phyloP scores from a whole-genome alignment of 768 basidiomycete genomes.

The Aureoboletus auriporus region DNA sequence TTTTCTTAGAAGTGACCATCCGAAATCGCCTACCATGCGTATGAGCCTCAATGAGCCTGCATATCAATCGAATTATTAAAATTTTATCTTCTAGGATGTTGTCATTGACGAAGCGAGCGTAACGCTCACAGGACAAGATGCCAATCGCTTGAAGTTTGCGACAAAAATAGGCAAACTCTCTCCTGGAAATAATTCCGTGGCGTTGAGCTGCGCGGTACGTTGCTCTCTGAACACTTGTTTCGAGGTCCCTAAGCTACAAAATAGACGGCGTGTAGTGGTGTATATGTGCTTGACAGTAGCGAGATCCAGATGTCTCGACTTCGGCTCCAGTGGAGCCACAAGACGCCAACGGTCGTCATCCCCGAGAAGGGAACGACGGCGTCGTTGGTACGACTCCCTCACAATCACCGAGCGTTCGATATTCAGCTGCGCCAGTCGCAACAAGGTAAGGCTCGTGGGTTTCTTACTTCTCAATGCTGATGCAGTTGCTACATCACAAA shows the following conservation, averaged over 20 bases:
- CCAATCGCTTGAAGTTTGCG: constrained; percentile 57
- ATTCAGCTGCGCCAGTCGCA: constrained; percentile 58
- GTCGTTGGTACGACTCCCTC: constrained; percentile 56
- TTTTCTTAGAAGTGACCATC: constrained; percentile 54
- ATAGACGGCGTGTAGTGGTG: constrained; percentile 64
- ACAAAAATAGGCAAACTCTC: constrained; percentile 39
- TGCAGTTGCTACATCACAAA: background rate
- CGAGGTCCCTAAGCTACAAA: background rate
- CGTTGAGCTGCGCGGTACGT: constrained; percentile 71
- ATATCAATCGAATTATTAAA: constrained; percentile 4
- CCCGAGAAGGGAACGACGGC: constrained; percentile 29
- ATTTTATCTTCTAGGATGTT: constrained; percentile 43
- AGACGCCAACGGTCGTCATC: constrained; percentile 22
- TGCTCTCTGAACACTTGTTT: background rate
- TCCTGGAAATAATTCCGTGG: constrained; percentile 56
- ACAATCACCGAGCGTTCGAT: constrained; percentile 59
- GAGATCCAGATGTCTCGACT: constrained; percentile 65
- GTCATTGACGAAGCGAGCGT: constrained; percentile 59
- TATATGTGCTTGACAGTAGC: constrained; percentile 62
- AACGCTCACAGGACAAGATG: constrained; percentile 57
- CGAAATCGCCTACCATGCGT: constrained; percentile 76
- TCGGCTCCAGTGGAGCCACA: constrained; percentile 61
- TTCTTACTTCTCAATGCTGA: constrained; percentile 15
- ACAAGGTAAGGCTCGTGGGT: constrained; percentile 17
- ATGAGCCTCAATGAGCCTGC: constrained; percentile 26